phyloP scores from a whole-genome alignment of 1,284 basidiomycete genomes.

The Moniliella sp. region DNA sequence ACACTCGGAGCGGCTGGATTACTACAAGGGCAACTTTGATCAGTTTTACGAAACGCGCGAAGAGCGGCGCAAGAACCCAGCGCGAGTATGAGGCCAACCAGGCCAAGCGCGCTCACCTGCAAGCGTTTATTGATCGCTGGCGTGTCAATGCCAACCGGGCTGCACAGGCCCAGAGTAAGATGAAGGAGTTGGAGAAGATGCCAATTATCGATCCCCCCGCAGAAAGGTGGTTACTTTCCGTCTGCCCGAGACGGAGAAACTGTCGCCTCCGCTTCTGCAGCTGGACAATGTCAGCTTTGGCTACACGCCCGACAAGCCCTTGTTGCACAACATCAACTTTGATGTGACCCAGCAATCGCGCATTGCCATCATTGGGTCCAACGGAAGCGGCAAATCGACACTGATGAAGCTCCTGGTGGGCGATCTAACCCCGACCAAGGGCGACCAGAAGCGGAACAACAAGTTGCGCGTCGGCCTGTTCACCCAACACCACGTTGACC shows the following conservation, averaged over 20 bases:
- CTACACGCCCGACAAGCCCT: constrained; percentile 56
- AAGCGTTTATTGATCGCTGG: constrained; percentile 58
- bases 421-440: constrained; percentile 57
- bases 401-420: constrained; percentile 86
- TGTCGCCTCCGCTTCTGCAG: constrained; percentile 74
- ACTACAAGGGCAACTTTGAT: constrained; percentile 59
- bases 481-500: constrained; percentile 80
- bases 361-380: constrained; percentile 25
- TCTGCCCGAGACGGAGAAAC: constrained; percentile 20
- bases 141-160: constrained; percentile 29
- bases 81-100: constrained; percentile 64
- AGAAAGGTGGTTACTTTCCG: constrained; percentile 50
- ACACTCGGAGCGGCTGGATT: constrained; percentile 79
- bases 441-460: constrained; percentile 71
- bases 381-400: constrained; percentile 45
- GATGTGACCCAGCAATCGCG: constrained; percentile 40
- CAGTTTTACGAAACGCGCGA: constrained; percentile 97
- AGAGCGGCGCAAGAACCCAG: constrained; percentile 67
- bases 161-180: constrained; percentile 66
- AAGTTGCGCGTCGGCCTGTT: constrained; percentile 45
- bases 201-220: constrained; percentile 79
- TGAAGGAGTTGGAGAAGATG: constrained; percentile 93
- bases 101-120: constrained; percentile 77
- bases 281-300: constrained; percentile 78
- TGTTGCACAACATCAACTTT: constrained; percentile 63